Base-by-base conservation (phyloP, 768 basidiomycete species). In the Rhodotorula babjevae region DNA sequence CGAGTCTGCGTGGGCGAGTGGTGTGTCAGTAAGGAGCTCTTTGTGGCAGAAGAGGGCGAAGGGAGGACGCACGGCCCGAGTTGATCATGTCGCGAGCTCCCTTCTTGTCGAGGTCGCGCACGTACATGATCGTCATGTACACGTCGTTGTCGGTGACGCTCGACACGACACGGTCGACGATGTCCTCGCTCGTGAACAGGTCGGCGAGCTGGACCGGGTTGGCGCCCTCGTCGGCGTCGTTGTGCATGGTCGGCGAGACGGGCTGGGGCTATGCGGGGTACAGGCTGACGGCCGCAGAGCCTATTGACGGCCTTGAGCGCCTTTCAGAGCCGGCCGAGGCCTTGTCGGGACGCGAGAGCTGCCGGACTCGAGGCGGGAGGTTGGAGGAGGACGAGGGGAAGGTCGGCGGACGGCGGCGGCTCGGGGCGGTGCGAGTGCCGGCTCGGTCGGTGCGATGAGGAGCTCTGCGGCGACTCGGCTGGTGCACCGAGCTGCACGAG, bases 131-230 rank as follows among this genome's bases (percentile, higher is more conserved):
- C 15, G 50, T 40, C 31, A 33, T 23, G 46, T 23, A 27, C 7
- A 67, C 27, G 23, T 67, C 65, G 2, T 55, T 66, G 6, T 49
- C 65, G 2, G 14, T 33, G 25, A 67, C 50, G 15, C 40, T 27
- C 15, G 31, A 25, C 8, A 72, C 66, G 36, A 72, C n/a, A 25
- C 71, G 61, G 44, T 67, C 66, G 47, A 67, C 42, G 31, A 67
- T 25, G 31, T 72, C 71, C 21, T 72, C 65, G 25, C 62, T 23
- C 12, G 71, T 60, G 58, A 67, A 52, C 23, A 67, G 57, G 52
- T 59, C 58, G 58, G 23, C 25, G 40, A 59, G 6, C 21, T 62
- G 50, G 27, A 67, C 18, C 2, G 29, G 42, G 11, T 50, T 6
- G 21, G 42, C 53, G 11, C 59, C 29, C 27, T 68, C 42, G 46